Evolutionary conservation across 2,329 filamentous ascomycete species (phyloP), one percentile per base, ranked within the genome.

Genomic region (Blastomyces silverae): DNA sequence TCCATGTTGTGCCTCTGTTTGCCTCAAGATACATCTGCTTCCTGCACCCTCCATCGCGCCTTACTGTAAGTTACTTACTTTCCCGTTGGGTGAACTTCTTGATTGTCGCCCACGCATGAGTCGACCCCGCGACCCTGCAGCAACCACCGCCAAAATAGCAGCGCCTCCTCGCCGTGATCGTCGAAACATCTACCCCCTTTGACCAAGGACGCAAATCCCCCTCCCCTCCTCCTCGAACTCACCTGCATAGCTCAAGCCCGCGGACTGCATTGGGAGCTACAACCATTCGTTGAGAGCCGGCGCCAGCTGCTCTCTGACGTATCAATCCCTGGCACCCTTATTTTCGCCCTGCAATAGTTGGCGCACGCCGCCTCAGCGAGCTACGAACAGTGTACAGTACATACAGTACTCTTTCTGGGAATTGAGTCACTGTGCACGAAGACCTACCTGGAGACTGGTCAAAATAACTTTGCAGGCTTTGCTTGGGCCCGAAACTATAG

Each of bases 1-100:
- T 60, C 20, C 58, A 53, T 62, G 64, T 31, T 64, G 65, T 64
- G 17, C 39, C 62, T 42, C 64, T 64, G 65, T 62, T 61, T 66
- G 65, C 62, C 48, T 62, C 65, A 66, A 66, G 62, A 64, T 55
- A 64, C 65, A 57, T 31, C 46, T 20, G 25, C 37, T 13, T 56
- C 22, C 53, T 57, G 59, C 57, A 17, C 44, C 44, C 55, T 52
- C 42, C 56, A 62, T 65, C 64, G 57, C 65, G 62, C 65, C 50
- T 64, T 64, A 56, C 57, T 62, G 44, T 61, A n/a, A n/a, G n/a
- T n/a, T n/a, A n/a, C n/a, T n/a, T n/a, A 10, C 53, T n/a, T 46
- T 44, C 53, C 17, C n/a, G 34, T 13, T 46, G 61, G 20, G 28
- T 28, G 28, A 31, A 31, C 28, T 31, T 28, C 39, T 34, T 42